Base-by-base conservation (phyloP, 768 basidiomycete genomes). In the Calocybe indica region DNA sequence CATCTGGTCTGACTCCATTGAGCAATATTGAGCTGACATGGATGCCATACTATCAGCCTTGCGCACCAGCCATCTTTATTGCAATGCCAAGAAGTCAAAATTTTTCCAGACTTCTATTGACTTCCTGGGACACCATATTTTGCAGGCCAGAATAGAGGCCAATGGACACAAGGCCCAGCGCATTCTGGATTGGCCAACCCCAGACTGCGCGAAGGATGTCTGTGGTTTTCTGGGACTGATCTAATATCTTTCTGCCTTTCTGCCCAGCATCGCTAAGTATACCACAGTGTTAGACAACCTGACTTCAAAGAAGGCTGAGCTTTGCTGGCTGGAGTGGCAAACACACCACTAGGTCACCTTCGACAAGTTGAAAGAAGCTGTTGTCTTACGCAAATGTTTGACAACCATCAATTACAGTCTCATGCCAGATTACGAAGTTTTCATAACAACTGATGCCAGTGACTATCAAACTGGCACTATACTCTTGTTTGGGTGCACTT, bases 41-140 rank as follows among this genome's bases (percentile, higher is more conserved):
- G 58, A 62, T 37, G 55, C 66, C n/a, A 69, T 71, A 5, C 48
- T 70, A 0, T 45, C 55, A 0, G 60, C 55, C 0, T 43, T 61
- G 4, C n/a, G 31, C 7, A 29, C 34, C 2, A 48, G 48, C 0
- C 43, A 47, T 28, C 46, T 57, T 0, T 57, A 54, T 40, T 40
- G 49, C 14, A 45, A 45, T 12, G 43, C 38, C 4, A 53, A 62
- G 28, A n/a, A n/a, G n/a, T n/a, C n/a, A n/a, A n/a, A n/a, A n/a
- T n/a, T n/a, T n/a, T n/a, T n/a, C n/a, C n/a, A n/a, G n/a, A n/a
- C n/a, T n/a, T n/a, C n/a, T n/a, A n/a, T n/a, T n/a, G n/a, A n/a
- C n/a, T n/a, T n/a, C n/a, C n/a, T n/a, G n/a, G n/a, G n/a, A n/a
- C n/a, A n/a, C n/a, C n/a, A n/a, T n/a, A n/a, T n/a, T n/a, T n/a